Percentiles rank a stretch among this genome's conserved stretches.
Conservation (phyloP, 257 asterid genomes). For the Forsythia viridissima region DNA sequence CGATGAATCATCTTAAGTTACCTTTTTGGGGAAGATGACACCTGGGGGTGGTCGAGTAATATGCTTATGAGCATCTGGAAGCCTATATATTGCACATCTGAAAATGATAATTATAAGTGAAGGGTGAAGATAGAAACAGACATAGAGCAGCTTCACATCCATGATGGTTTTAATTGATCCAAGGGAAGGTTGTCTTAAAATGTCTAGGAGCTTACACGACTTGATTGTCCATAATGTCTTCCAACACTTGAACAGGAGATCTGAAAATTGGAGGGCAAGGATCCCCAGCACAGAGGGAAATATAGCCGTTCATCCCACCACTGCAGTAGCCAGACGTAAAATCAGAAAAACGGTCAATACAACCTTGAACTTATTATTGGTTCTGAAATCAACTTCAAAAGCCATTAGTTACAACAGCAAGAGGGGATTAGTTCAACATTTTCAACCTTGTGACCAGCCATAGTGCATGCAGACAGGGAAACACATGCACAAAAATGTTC, state of each 20-base stretch:
- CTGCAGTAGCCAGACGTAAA: constrained; percentile 55
- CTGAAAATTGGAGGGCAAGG: constrained; percentile 94
- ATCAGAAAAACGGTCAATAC: constrained; percentile 37
- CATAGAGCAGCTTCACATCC: constrained; percentile 4
- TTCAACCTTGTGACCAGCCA: constrained; percentile 14
- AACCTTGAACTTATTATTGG: constrained; percentile 21
- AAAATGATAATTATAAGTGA: constrained; percentile 14
- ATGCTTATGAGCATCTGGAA: constrained; percentile 81
- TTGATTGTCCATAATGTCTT: constrained; percentile 89
- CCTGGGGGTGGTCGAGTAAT: constrained; percentile 84
- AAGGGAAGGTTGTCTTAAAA: constrained; percentile 6
- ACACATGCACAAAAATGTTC: neutral
- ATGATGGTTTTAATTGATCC: constrained; percentile 8
- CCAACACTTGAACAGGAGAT: constrained; percentile 88
- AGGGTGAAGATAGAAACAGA: constrained; percentile 13
- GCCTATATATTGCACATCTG: constrained; percentile 90
- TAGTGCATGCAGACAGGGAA: neutral
- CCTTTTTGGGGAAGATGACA: constrained; percentile 80
- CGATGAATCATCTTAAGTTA: constrained; percentile 19
- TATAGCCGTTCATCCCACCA: constrained; percentile 97
- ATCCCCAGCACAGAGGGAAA: constrained; percentile 89
- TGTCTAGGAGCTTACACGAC: constrained; percentile 69
- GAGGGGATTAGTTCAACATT: constrained; percentile 9
- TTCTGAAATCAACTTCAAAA: constrained; percentile 10
- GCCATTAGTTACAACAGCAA: neutral